phyloP scores from a whole-genome alignment of 805 yeast genomes.

The Spathaspora hagerdaliae region DNA sequence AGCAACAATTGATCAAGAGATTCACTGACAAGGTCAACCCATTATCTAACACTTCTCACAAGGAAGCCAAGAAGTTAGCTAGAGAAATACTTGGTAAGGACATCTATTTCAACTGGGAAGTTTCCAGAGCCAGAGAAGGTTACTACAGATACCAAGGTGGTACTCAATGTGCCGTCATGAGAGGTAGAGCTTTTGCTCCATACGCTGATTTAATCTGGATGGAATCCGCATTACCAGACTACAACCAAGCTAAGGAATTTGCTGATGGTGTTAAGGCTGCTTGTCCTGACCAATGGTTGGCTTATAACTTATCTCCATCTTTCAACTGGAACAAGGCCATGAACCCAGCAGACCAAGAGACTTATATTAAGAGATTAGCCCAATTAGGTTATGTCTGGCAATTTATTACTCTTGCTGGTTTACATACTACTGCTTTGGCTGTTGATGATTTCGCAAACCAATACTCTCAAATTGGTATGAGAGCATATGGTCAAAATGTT shows the following conservation, averaged over 20 bases:
- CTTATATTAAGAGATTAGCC: conserved; percentile 83
- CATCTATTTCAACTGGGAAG: conserved; percentile 90
- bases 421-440: conserved; percentile 93
- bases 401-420: conserved; percentile 94
- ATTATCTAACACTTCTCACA: conserved; percentile 67
- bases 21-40: conserved; percentile 73
- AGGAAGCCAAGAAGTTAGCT: conserved; percentile 77
- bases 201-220: conserved; percentile 96
- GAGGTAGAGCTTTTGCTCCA: conserved; percentile 94
- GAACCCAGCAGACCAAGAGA: conserved; percentile 81
- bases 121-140: conserved; percentile 93
- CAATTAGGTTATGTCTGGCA: conserved; percentile 95
- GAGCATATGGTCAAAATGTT: conserved; percentile 85
- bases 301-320: conserved; percentile 94
- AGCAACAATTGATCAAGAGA: conserved; percentile 56
- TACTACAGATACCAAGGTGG: conserved; percentile 96
- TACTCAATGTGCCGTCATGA: conserved; percentile 94
- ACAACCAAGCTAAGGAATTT: conserved; percentile 88
- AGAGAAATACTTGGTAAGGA: conserved; percentile 74
- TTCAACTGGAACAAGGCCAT: conserved; percentile 97
- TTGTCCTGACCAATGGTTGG: conserved; percentile 91
- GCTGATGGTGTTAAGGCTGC: conserved; percentile 82
- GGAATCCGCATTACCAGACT: conserved; percentile 96
- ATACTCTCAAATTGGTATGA: conserved; percentile 83
- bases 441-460: conserved; percentile 79